Evolutionary conservation across 2,329 filamentous ascomycete genomes (phyloP), one percentile per base, ranked within the genome.

Genomic region (Sporothrix variecibatus): DNA sequence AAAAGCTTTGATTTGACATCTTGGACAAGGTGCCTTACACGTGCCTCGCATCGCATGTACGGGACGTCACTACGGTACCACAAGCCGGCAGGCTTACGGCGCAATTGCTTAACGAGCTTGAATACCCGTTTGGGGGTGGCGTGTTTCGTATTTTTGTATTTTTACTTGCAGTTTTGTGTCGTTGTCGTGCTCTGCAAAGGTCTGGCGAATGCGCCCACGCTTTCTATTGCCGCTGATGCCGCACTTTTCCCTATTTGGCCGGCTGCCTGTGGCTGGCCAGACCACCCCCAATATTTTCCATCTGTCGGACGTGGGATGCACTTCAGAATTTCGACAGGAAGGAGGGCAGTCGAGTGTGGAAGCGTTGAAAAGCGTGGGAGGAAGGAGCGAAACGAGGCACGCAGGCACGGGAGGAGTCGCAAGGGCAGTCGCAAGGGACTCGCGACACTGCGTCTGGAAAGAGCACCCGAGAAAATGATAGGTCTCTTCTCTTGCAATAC

Each of bases 221-320:
- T n/a, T n/a, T 49, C 34, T 26, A 8, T 64, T 70, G 28, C 53
- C 53, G 64, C 49, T 60, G 49, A 60, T 58, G 43, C 72, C 72
- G 62, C 72, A 73, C 31, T 58, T 73, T 73, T 64, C 46, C 62
- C 23, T n/a, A 28, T 53, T 62, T n/a, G 38, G 53, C 34, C n/a
- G 17, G 38, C 38, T 68, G 65, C 46, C 26, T 20, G 46, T 64
- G 20, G 58, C 49, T 46, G n/a, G 56, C 40, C 28, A 34, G 34
- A 34, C 34, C 34, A 60, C n/a, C 60, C 60, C 68, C 68, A 46
- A 56, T 26, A 6, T 51, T 51, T 51, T 15, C 26, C n/a, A 62
- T 62, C 23, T 23, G 65, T 26, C 7, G 51, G 51, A 69, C 51
- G 51, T 56, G 51, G 51, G 51, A 53, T 49, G 73, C 68, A 40